A percentile compares a stretch with the other conserved stretches of the same genome.
Conservation (phyloP, 1,284 basidiomycete genomes). For the Ceratobasidium sp. region DNA sequence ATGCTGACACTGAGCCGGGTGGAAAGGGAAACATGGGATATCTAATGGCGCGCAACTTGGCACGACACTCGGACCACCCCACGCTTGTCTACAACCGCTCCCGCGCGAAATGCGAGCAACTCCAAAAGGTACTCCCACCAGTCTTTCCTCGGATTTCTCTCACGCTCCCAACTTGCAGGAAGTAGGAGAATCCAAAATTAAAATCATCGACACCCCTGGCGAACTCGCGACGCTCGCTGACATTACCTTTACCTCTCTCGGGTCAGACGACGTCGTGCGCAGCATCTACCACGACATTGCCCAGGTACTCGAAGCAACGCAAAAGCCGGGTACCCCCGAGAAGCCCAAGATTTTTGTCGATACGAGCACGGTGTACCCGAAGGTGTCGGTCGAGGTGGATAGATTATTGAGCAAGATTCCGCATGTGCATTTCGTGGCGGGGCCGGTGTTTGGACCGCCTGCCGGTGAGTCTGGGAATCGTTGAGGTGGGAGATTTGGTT, state of each 20-base stretch:
- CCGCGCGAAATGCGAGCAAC: conserved; percentile 62
- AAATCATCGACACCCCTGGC: conserved; percentile 61
- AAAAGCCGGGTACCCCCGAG: conserved; percentile 36
- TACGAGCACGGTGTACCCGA: conserved; percentile 79
- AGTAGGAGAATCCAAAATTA: conserved; percentile 60
- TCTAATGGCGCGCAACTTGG: conserved; percentile 77
- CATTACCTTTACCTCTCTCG: conserved; percentile 78
- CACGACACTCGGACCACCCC: conserved; percentile 56
- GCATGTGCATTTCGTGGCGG: conserved; percentile 72
- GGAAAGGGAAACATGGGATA: conserved; percentile 60
- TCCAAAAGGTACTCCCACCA: conserved; percentile 49
- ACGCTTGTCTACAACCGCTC: conserved; percentile 70
- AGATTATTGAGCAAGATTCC: conserved; percentile 66
- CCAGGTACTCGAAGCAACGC: conserved; percentile 58
- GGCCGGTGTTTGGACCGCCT: conserved; percentile 76
- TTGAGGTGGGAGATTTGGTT: conserved; percentile 48
- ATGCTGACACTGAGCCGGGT: conserved; percentile 51
- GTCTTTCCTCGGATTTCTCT: no score
- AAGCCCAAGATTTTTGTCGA: conserved; percentile 79
- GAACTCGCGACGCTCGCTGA: conserved; percentile 74
- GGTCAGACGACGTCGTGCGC: conserved; percentile 75
- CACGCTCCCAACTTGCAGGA: conserved; percentile 52
- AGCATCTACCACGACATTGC: conserved; percentile 70
- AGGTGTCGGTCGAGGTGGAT: conserved; percentile 78
- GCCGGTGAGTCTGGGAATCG: conserved; percentile 11